Base-by-base conservation (phyloP, 2,329 filamentous ascomycete species). In the Colletotrichum navitas region DNA sequence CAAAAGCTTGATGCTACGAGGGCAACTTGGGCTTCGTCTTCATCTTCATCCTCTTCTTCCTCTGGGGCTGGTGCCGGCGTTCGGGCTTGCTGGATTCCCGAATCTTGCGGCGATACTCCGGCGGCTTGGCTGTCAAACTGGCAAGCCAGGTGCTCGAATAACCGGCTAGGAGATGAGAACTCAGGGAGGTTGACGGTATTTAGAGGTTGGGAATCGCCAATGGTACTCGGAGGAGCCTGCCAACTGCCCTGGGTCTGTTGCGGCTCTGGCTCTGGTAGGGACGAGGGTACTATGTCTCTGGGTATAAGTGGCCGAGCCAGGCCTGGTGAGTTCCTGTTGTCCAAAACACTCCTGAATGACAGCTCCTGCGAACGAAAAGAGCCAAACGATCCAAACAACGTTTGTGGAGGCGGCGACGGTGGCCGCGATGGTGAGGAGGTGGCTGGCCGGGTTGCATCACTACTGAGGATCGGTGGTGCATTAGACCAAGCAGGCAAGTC, bases 131-230 rank as follows among this genome's bases (percentile, higher is more conserved):
- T 63, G 18, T 71, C 63, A 36, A 68, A 63, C 54, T 68, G 63
- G 18, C 51, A 49, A 11, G 68, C 66, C 39, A 74, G 87, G 32
- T 84, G 82, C 70, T 87, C 83, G 14, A 90, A 75, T 0, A 88
- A 78, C 49, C 85, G 82, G 1, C 85, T 86, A 0, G 88, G 88
- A 0, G 89, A 87, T 24, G 80, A 82, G 32, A 82, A 81, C 18
- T 76, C 76, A 2, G 76, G 59, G 1, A 82, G 72, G 0, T 75
- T 72, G 16, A 78, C 61, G 76, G 79, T 73, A 64, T 81, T 80
- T 10, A 81, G 77, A 0, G 83, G 85, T 74, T 88, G 85, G 0
- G 89, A 91, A 75, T 91, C 89, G 12, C 82, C 83, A 26, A 91
- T 82, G 36, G 86, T 81, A 68, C 86, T 89, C 0, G 85, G 83